Conservation (phyloP, 2,329 filamentous ascomycete genomes). For the Nigrospora osmanthi region DNA sequence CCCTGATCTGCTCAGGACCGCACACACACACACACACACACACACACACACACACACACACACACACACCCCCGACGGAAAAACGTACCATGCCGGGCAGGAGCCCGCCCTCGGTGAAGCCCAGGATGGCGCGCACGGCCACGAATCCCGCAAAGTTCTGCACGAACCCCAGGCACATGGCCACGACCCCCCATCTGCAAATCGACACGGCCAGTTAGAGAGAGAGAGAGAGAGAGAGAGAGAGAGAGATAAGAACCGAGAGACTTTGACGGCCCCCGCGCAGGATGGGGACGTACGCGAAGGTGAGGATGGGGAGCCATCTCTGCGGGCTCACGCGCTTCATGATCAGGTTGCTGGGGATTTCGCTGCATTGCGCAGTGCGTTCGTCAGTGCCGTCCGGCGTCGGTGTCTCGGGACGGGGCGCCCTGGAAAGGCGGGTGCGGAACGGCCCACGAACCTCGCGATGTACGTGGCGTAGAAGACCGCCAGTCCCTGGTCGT, state of each 20-base stretch:
- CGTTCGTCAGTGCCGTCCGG: neutral
- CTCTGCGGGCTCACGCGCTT: conserved; percentile 52
- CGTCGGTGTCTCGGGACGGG: no score
- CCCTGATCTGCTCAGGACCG: no score
- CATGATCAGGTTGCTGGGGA: conserved; percentile 57
- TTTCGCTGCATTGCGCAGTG: conserved; percentile 33
- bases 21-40: no score
- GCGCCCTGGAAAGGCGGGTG: neutral
- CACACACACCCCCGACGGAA: no score
- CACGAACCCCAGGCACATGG: conserved; percentile 49
- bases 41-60: no score
- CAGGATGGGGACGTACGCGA: conserved; percentile 12
- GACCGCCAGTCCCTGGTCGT: conserved; percentile 54
- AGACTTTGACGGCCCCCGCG: no score
- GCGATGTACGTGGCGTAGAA: conserved; percentile 60
- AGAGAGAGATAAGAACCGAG: no score
- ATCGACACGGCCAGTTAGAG: no score
- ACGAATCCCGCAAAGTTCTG: conserved; percentile 48
- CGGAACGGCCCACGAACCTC: conserved; percentile 28
- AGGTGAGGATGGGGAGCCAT: conserved; percentile 51
- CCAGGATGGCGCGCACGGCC: conserved; percentile 52
- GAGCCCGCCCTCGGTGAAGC: conserved; percentile 56
- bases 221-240: neutral
- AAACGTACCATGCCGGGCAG: conserved; percentile 52
- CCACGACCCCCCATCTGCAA: conserved; percentile 45